Evolutionary conservation across 805 yeast species (phyloP), one percentile per base, ranked within the genome.

Genomic region (Zygoascus tannicola): DNA sequence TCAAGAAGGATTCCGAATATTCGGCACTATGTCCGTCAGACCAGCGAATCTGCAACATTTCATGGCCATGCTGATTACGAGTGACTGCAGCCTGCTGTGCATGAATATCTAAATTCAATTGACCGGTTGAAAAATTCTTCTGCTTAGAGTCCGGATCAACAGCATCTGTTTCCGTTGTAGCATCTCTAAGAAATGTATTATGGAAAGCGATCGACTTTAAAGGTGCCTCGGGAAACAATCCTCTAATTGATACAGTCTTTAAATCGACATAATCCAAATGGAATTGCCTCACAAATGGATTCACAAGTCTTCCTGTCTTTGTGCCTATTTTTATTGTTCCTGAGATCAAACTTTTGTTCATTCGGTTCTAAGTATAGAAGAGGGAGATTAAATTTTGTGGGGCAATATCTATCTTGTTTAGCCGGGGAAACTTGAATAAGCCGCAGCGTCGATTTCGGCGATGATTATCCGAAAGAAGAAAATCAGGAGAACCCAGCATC

Each of bases 101-200:
- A 1, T 73, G 70, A 1, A 68, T 56, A 0, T 49, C 55, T 60
- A 38, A 21, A 21, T 46, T 36, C 22, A 50, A 34, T 41, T 67
- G 56, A 1, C 75, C 78, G 0, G 87, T 79, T n/a, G 81, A 72
- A 59, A 80, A 78, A 22, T 70, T 55, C 56, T 80, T 82, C 55
- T 82, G 88, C 16, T 71, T 70, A 0, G 84, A 71, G 21, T 60
- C 55, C 2, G 67, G 63, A 50, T 83, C 84, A 4, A 80, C 67
- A 0, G 83, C 75, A 8, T 53, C 55, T 0, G 63, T 50, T 12
- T 74, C 62, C 3, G 59, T 55, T 38, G 85, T 78, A 0, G 85
- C 69, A 54, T 83, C 94, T 54, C 90, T 69, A 16, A 84, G 64
- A 51, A 83, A 81, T 18, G 58, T 34, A 32, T 49, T 45, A 22